These are phyloP conservation scores for Aspergillus brasiliensis DNA, from an alignment of 2,329 filamentous ascomycete genomes.

Conservation along the genomic window DNA sequence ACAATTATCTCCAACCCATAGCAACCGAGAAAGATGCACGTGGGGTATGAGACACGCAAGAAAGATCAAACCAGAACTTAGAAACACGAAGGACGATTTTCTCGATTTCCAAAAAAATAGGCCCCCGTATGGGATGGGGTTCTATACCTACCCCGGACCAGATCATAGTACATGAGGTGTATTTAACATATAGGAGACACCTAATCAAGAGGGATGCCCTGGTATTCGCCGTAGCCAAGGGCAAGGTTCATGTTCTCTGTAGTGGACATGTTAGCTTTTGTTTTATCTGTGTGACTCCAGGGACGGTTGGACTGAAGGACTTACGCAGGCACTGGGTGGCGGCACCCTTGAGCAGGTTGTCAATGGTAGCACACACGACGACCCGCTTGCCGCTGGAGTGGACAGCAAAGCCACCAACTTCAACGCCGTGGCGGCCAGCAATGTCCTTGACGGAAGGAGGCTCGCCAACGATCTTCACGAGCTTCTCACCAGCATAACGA, in stretches of 20 bases:
- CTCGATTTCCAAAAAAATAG: constrained; percentile 15
- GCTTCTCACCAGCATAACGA: constrained; percentile 90
- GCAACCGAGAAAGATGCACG: constrained; percentile 31
- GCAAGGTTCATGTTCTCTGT: constrained; percentile 90
- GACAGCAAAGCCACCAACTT: constrained; percentile 95
- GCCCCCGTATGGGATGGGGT: constrained; percentile 10
- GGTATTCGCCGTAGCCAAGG: constrained; percentile 84
- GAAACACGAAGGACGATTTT: constrained; percentile 13
- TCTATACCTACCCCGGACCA: constrained; percentile 22
- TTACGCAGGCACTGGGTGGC: constrained; percentile 88
- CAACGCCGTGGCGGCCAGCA: constrained; percentile 79
- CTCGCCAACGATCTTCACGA: constrained; percentile 90
- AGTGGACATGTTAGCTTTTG: neutral
- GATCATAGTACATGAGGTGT: constrained; percentile 21
- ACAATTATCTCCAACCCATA: constrained; percentile 28
- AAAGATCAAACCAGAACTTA: constrained; percentile 13
- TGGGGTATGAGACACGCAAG: constrained; percentile 31
- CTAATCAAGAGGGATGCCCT: constrained; percentile 72
- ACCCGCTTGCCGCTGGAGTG: constrained; percentile 86
- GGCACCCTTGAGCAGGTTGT: constrained; percentile 91
- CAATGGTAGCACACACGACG: constrained; percentile 91
- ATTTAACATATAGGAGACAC: constrained; percentile 15
- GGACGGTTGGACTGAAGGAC: constrained; percentile 40
- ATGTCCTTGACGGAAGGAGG: constrained; percentile 84
- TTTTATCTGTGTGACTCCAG: neutral